Evolutionary conservation across 2,329 filamentous ascomycete genomes (phyloP).

Genomic region (Diplodia corticola): DNA sequence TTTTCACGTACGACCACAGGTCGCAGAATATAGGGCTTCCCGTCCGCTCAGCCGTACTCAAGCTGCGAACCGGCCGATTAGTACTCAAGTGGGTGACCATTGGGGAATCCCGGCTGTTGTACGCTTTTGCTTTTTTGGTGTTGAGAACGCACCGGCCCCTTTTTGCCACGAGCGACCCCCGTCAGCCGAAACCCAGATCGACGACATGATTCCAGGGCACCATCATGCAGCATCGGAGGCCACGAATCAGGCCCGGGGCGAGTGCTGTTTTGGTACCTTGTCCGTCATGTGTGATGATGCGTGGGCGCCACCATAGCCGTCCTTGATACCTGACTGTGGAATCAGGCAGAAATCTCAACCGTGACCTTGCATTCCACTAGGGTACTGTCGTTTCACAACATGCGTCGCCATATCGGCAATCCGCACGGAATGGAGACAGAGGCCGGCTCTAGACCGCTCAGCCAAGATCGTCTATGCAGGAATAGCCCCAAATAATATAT

Average conservation of each 20-base stretch:
- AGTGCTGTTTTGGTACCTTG: background rate
- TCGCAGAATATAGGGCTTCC: background rate
- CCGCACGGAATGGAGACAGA: background rate
- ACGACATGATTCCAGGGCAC: background rate
- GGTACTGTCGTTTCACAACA: too few relatives aligned
- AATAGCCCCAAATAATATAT: background rate
- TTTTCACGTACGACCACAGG: background rate
- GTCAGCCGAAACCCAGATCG: background rate
- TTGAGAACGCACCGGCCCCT: background rate
- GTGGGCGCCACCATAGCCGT: background rate
- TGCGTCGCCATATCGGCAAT: background rate
- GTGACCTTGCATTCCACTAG: background rate
- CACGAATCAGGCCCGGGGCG: background rate
- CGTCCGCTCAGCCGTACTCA: background rate
- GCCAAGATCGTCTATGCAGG: background rate
- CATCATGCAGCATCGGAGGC: background rate
- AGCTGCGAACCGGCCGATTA: conserved; percentile 6
- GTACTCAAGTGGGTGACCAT: conserved; percentile 10
- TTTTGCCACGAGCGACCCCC: background rate
- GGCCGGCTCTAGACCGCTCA: background rate
- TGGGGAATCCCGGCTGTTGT: conserved; percentile 11
- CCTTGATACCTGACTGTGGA: background rate
- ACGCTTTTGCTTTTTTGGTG: conserved; percentile 2
- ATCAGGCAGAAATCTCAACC: background rate
- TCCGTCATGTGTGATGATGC: background rate